Evolutionary conservation across 2,329 filamentous ascomycete genomes (phyloP).

Genomic region (Apiospora marii): DNA sequence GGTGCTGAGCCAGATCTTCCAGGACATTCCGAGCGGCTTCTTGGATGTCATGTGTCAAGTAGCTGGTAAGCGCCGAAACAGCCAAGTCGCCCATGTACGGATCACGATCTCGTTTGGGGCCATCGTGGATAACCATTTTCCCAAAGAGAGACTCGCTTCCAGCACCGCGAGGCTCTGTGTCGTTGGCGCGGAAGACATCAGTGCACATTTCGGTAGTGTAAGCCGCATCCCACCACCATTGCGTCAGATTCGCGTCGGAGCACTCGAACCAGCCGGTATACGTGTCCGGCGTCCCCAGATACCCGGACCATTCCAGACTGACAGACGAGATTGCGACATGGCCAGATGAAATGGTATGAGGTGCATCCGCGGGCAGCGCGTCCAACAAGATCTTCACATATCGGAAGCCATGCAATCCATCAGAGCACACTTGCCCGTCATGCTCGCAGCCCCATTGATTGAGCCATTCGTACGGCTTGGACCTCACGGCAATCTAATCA

Average conservation of each 20-base stretch:
- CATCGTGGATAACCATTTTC: slow-evolving; percentile 57
- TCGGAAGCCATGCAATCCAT: slow-evolving; percentile 61
- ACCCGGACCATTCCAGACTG: slow-evolving; percentile 52
- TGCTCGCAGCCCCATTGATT: slow-evolving; percentile 53
- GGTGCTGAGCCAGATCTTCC: slow-evolving; percentile 57
- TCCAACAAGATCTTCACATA: slow-evolving; percentile 58
- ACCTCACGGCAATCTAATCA: slow-evolving; percentile 52
- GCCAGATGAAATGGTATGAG: slow-evolving; percentile 52
- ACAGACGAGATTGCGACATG: slow-evolving; percentile 52
- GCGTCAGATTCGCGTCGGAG: slow-evolving; percentile 56
- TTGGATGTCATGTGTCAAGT: slow-evolving; percentile 53
- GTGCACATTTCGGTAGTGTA: slow-evolving; percentile 61
- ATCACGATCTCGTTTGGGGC: slow-evolving; percentile 60
- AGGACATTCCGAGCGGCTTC: slow-evolving; percentile 55
- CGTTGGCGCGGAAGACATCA: slow-evolving; percentile 53
- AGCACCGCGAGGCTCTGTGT: slow-evolving; percentile 57
- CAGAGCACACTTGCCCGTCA: slow-evolving; percentile 54
- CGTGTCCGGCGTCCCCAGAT: slow-evolving; percentile 55
- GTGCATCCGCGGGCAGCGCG: slow-evolving; percentile 51
- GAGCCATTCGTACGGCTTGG: slow-evolving; percentile 52
- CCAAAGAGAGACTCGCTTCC: slow-evolving; percentile 51
- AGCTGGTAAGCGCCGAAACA: slow-evolving; percentile 56
- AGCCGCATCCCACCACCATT: slow-evolving; percentile 61
- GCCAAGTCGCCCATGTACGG: slow-evolving; percentile 62
- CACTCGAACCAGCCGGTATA: slow-evolving; percentile 62